Percentiles rank a stretch among this genome's conserved stretches.
Evolutionary conservation across 2,329 filamentous ascomycete genomes (phyloP).

Genomic region (Aspergillus udagawae): DNA sequence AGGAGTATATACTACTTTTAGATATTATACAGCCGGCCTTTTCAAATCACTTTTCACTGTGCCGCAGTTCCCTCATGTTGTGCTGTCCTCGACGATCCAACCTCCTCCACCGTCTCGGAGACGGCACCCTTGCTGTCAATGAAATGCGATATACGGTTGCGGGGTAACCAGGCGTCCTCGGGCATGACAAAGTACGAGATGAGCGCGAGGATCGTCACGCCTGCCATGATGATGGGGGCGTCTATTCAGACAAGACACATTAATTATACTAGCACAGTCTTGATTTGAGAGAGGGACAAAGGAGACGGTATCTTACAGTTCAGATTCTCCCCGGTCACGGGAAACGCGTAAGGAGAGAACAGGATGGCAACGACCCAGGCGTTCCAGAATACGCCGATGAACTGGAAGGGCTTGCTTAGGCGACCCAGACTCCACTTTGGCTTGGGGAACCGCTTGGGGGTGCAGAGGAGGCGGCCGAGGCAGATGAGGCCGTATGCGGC

Average conservation of each 20-base stretch:
- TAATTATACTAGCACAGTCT: neutral
- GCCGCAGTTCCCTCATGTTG: neutral
- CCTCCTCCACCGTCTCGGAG: conserved; percentile 25
- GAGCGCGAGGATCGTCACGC: conserved; percentile 47
- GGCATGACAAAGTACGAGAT: conserved; percentile 49
- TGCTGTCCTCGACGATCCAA: conserved; percentile 3
- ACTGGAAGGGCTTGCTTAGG: conserved; percentile 46
- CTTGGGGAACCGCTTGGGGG: conserved; percentile 46
- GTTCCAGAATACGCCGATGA: conserved; percentile 48
- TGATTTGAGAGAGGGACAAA: neutral
- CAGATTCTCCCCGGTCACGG: conserved; percentile 41
- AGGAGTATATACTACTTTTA: neutral
- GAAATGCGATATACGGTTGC: conserved; percentile 42
- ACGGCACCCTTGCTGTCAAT: conserved; percentile 35
- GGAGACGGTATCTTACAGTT: conserved; percentile 37
- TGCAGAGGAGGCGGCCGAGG: conserved; percentile 46
- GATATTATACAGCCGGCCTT: neutral
- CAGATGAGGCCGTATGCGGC: conserved; percentile 52
- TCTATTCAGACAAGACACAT: conserved; percentile 22
- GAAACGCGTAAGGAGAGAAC: conserved; percentile 46
- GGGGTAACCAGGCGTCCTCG: conserved; percentile 45
- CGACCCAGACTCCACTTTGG: conserved; percentile 46
- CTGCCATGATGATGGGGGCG: conserved; percentile 50
- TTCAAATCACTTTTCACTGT: neutral
- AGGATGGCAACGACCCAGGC: conserved; percentile 48